phyloP scores from a whole-genome alignment of 495 filamentous ascomycete species.

The Neurospora sp. region DNA sequence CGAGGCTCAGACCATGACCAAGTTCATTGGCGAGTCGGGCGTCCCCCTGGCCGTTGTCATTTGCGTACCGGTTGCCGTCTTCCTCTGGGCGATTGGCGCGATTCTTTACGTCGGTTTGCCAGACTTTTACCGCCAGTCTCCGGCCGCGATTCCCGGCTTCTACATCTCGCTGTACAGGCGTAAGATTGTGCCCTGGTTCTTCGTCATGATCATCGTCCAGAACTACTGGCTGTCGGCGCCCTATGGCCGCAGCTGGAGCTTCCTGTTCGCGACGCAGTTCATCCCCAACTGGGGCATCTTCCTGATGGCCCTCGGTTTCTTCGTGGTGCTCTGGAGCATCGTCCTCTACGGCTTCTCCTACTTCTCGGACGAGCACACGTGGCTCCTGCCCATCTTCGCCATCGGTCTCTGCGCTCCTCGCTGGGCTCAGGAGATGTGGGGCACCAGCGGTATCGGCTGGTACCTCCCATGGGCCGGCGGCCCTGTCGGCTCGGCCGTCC shows the following conservation, averaged over 20 bases:
- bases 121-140: constrained; percentile 56
- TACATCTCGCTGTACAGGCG: constrained; percentile 47
- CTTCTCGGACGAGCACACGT: constrained; percentile 45
- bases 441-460: constrained; percentile 42
- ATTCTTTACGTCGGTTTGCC: constrained; percentile 49
- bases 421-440: constrained; percentile 61
- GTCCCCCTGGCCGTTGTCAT: constrained; percentile 36
- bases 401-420: constrained; percentile 52
- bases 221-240: constrained; percentile 56
- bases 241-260: constrained; percentile 55
- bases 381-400: constrained; percentile 59
- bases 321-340: constrained; percentile 45
- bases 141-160: constrained; percentile 55
- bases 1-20: constrained; percentile 14
- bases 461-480: constrained; percentile 52
- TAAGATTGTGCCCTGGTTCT: constrained; percentile 52
- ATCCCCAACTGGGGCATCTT: constrained; percentile 43
- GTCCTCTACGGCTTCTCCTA: constrained; percentile 38
- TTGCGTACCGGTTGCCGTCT: constrained; percentile 38
- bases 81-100: constrained; percentile 43
- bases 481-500: constrained; percentile 38
- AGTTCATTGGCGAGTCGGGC: constrained; percentile 15
- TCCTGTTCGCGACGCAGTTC: constrained; percentile 45
- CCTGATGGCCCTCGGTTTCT: constrained; percentile 48
- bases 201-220: constrained; percentile 52